These are phyloP conservation scores for Trematosphaeria pertusa DNA, from an alignment of 2,329 filamentous ascomycete species.

Conservation along the genomic window DNA sequence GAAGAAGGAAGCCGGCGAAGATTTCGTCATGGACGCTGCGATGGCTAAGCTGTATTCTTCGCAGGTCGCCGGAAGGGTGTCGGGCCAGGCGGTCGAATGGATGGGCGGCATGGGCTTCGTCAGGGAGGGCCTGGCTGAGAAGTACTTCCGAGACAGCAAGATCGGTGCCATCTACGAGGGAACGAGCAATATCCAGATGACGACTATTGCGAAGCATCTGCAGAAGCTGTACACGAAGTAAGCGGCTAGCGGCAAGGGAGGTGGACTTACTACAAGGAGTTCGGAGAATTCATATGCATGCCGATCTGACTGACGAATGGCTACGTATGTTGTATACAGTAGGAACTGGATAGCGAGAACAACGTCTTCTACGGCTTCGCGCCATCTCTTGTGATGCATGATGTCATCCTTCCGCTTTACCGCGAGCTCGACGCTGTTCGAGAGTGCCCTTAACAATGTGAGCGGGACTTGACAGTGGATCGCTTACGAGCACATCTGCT, in stretches of 20 bases:
- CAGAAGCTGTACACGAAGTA: constrained; percentile 72
- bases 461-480: too few species aligned
- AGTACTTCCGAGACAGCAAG: constrained; percentile 97
- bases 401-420: not conserved
- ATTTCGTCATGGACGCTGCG: constrained; percentile 93
- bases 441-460: too few species aligned
- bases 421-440: too few species aligned
- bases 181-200: constrained; percentile 76
- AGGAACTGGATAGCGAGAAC: not conserved
- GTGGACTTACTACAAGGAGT: too few species aligned
- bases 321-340: not conserved
- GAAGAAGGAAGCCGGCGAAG: constrained; percentile 96
- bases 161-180: constrained; percentile 98
- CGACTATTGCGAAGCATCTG: constrained; percentile 73
- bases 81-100: constrained; percentile 91
- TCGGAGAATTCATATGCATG: not conserved
- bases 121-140: constrained; percentile 93
- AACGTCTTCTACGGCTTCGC: too few species aligned
- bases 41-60: constrained; percentile 98
- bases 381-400: not conserved
- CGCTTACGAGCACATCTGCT: too few species aligned
- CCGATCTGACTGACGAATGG: not conserved
- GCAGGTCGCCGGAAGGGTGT: constrained; percentile 88
- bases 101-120: constrained; percentile 99
- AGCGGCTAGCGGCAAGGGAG: constrained; percentile 1